Evolutionary conservation across 2,329 filamentous ascomycete genomes (phyloP).

Genomic region (Penicillium expansum): DNA sequence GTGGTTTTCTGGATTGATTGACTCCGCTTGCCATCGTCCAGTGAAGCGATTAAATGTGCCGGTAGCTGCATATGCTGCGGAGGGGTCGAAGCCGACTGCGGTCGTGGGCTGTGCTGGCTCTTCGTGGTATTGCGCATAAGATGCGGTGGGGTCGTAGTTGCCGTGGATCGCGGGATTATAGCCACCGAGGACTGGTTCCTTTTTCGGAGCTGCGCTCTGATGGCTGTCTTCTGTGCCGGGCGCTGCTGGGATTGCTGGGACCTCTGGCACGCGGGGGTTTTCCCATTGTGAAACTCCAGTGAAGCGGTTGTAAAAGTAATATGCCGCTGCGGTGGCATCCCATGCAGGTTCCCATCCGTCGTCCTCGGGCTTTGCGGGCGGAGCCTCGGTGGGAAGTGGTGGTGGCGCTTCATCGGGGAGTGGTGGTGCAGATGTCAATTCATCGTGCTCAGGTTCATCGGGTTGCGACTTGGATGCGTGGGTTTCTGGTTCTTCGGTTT

Average conservation of each 20-base stretch:
- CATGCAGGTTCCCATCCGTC: constrained; percentile 80
- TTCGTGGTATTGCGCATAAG: constrained; percentile 70
- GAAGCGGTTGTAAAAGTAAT: constrained; percentile 82
- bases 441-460: constrained; percentile 20
- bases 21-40: constrained; percentile 71
- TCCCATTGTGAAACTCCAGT: constrained; percentile 77
- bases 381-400: constrained; percentile 54
- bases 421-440: constrained; percentile 34
- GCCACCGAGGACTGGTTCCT: constrained; percentile 58
- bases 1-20: constrained; percentile 70
- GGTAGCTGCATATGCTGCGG: constrained; percentile 61
- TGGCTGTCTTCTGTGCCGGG: constrained; percentile 30
- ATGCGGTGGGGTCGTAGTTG: constrained; percentile 92
- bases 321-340: constrained; percentile 66
- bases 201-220: constrained; percentile 31
- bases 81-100: constrained; percentile 37
- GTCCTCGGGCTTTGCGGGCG: constrained; percentile 47
- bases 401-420: constrained; percentile 47
- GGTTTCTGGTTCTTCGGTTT: constrained; percentile 48
- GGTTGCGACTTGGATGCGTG: constrained; percentile 14
- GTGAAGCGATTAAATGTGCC: constrained; percentile 91
- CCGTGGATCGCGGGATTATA: constrained; percentile 97
- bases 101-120: constrained; percentile 29
- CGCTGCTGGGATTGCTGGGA: constrained; percentile 27
- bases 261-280: constrained; percentile 70